phyloP scores from a whole-genome alignment of 208 protist species.

The Paratrypanosoma confusum region DNA sequence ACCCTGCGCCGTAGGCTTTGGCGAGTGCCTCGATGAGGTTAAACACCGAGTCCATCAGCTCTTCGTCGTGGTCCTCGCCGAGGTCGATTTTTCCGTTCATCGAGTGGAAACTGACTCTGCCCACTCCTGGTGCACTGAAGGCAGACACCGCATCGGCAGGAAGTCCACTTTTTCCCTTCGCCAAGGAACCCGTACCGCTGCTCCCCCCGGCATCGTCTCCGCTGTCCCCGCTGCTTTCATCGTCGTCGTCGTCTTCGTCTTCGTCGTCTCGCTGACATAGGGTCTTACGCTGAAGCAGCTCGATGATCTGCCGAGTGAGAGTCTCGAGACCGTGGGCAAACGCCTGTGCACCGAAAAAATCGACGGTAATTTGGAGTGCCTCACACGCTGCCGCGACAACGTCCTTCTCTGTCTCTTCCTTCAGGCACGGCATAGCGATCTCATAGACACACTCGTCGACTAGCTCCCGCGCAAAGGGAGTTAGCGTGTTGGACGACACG shows the following conservation, averaged over 20 bases:
- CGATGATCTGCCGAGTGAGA: constrained; percentile 29
- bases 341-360: constrained; percentile 66
- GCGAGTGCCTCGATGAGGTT: constrained; percentile 64
- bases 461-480: constrained; percentile 24
- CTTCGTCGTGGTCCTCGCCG: constrained; percentile 60
- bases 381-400: constrained; percentile 68
- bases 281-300: constrained; percentile 39
- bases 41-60: constrained; percentile 44
- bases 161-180: constrained; percentile 5
- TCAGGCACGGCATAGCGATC: constrained; percentile 29
- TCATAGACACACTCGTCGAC: constrained; percentile 39
- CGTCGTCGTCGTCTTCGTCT: constrained; percentile 29
- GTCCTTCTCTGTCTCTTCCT: constrained; percentile 52
- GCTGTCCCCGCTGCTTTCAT: constrained; percentile 15
- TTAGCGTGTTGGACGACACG: constrained; percentile 33
- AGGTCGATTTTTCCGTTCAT: constrained; percentile 19
- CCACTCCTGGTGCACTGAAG: constrained; percentile 12
- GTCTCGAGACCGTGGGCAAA: constrained; percentile 26
- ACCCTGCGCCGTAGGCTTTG: constrained; percentile 52
- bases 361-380: constrained; percentile 34
- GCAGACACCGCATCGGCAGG: constrained; percentile 12
- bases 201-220: too few species aligned
- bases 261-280: constrained; percentile 28
- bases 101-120: constrained; percentile 9
- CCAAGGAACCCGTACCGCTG: too few species aligned